Evolutionary conservation across 352 stramenopile genomes (phyloP).

Genomic region (Phytophthora podocarpi): DNA sequence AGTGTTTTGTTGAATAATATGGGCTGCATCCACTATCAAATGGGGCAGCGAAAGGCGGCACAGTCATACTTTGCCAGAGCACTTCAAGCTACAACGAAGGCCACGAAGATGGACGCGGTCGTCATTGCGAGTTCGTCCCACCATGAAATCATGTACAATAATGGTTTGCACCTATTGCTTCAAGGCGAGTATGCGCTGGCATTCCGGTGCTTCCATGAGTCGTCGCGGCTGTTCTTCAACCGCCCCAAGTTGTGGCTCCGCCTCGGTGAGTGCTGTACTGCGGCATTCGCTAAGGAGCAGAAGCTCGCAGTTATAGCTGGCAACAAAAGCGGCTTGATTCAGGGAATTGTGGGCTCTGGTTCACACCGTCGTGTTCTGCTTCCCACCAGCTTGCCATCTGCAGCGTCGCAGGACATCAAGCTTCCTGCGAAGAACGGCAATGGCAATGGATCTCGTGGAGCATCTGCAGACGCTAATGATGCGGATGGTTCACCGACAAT

Average conservation of each 20-base stretch:
- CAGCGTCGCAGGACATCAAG: constrained; percentile 71
- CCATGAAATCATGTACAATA: constrained; percentile 93
- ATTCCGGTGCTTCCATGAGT: constrained; percentile 91
- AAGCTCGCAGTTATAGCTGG: constrained; percentile 55
- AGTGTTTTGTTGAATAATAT: constrained; percentile 91
- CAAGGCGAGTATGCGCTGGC: constrained; percentile 82
- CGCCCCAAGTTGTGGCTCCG: constrained; percentile 92
- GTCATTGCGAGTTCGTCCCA: constrained; percentile 78
- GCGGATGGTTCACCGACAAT: constrained; percentile 67
- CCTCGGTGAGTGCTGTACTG: constrained; percentile 92
- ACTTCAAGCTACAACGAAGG: constrained; percentile 67
- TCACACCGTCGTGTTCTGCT: constrained; percentile 86
- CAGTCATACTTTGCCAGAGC: constrained; percentile 92
- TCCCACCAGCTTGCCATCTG: constrained; percentile 61
- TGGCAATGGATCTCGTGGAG: constrained; percentile 35
- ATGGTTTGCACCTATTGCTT: constrained; percentile 88
- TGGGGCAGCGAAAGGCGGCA: constrained; percentile 89
- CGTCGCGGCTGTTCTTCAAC: constrained; percentile 90
- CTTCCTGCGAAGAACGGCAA: constrained; percentile 63
- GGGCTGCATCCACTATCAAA: constrained; percentile 93
- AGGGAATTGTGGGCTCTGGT: constrained; percentile 77
- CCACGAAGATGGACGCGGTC: constrained; percentile 56
- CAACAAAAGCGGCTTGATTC: constrained; percentile 86
- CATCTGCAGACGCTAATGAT: constrained; percentile 35
- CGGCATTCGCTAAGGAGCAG: constrained; percentile 77